Percentiles rank a stretch among this genome's conserved stretches.
phyloP scores from a whole-genome alignment of 441 rosid species.

The Croton setiger region DNA sequence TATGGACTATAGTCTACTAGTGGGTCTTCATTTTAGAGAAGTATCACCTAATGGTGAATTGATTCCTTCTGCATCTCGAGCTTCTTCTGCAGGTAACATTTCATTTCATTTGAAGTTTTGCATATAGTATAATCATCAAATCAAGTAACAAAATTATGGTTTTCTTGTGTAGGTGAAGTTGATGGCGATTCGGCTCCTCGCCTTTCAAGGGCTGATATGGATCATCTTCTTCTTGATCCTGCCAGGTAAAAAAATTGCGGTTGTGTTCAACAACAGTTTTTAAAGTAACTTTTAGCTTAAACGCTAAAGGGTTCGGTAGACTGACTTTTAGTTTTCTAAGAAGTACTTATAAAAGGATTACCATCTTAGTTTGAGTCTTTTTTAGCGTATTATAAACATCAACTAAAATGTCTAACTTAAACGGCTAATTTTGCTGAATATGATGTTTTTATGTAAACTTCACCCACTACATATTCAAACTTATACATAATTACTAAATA shows the following conservation, averaged over 20 bases:
- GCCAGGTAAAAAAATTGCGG: conserved; percentile 52
- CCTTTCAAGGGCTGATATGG: conserved; percentile 67
- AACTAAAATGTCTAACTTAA: no score
- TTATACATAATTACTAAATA: no score
- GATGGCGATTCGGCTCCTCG: conserved; percentile 39
- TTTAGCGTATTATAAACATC: no score
- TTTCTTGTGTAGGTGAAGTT: conserved; percentile 34
- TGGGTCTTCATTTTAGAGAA: conserved; percentile 87
- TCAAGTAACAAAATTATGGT: conserved; percentile 2
- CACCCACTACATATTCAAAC: no score
- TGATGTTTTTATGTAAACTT: no score
- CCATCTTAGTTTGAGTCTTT: no score
- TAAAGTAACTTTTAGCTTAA: no score
- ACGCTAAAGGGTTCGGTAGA: no score
- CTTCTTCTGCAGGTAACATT: conserved; percentile 22
- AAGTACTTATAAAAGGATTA: no score
- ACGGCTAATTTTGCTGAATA: no score
- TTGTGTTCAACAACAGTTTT: no score
- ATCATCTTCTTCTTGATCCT: conserved; percentile 64
- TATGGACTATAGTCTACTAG: conserved; percentile 91
- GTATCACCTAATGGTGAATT: conserved; percentile 41
- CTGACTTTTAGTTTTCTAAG: no score
- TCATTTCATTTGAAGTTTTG: conserved; percentile 9
- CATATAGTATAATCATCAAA: not conserved
- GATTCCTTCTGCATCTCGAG: conserved; percentile 14